Evolutionary conservation across 768 basidiomycete genomes (phyloP), one percentile per base, ranked within the genome.

Genomic region (Tremella mesenterica): DNA sequence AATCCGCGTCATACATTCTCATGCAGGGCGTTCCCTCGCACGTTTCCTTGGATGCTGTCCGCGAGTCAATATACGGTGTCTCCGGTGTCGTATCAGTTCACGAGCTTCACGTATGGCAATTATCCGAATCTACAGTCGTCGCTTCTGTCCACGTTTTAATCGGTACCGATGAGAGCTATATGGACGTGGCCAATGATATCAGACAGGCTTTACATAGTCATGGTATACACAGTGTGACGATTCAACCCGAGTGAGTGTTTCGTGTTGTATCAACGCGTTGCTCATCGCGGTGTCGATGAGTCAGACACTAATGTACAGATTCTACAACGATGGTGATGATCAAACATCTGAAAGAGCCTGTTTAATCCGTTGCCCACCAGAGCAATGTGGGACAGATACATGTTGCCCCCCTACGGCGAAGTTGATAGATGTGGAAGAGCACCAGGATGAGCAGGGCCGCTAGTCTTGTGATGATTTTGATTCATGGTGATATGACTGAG

Each of bases 111-210:
- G 82, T 97, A 49, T 99, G 95, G 95, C 90, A 93, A 66, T 80
- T 99, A 44, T 92, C 89, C 9, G 95, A 99, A 75, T 83, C 81
- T 52, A 96, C 95, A 71, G 83, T 91, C 50, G 85, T 99, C 38
- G 92, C 92, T 9, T 92, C 88, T 1, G 93, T 99, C 23, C 95
- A 99, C 74, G 88, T 99, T 44, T 81, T 87, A 62, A 83, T 90
- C 7, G 83, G 83, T 33, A 79, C 83, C 45, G 81, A 81, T 20
- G 79, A 82, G 52, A 91, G 95, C 65, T 97, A 96, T 70, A 96
- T 96, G 88, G 82, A 80, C 1, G 81, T 92, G 46, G 88, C 88
- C 14, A 81, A 80, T 33, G 81, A 85, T 38, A 93, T 99, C 58
- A 80, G 91, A 52, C 81, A 83, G 71, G 81, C 80, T 1, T 79